Percentiles rank a stretch among this genome's conserved stretches.
phyloP scores from a whole-genome alignment of 306 rosid species.

The Rosa rugosa region DNA sequence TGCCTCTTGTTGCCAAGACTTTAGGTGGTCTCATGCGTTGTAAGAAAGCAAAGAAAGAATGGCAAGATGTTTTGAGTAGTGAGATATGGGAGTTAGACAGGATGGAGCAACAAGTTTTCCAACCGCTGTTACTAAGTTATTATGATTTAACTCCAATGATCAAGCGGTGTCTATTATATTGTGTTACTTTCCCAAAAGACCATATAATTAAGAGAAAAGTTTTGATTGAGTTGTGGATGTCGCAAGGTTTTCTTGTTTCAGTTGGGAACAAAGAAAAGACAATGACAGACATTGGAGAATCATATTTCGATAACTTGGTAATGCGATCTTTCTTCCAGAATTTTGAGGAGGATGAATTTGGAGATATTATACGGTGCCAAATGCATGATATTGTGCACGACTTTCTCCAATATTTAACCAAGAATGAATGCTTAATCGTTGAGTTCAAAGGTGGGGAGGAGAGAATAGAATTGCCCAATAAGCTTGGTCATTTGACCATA shows the following conservation, averaged over 20 bases:
- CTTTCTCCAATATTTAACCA: background rate
- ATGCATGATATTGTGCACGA: background rate
- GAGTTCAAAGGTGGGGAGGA: background rate
- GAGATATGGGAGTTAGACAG: background rate
- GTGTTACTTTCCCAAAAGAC: background rate
- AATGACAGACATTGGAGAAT: background rate
- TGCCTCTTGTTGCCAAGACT: conserved; percentile 23
- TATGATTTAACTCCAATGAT: background rate
- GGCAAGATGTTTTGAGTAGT: background rate
- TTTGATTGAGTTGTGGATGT: background rate
- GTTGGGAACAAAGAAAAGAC: background rate
- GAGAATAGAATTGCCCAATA: background rate
- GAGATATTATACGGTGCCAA: background rate
- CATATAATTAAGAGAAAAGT: background rate
- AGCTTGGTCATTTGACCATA: background rate
- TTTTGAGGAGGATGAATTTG: background rate
- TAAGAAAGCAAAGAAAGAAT: background rate
- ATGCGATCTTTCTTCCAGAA: background rate
- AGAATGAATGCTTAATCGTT: background rate
- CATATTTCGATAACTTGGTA: background rate
- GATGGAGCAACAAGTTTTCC: background rate
- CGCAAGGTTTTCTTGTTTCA: background rate
- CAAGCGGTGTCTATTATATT: background rate
- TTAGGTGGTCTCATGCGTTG: background rate
- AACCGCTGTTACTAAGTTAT: background rate